phyloP scores from a whole-genome alignment of 116 monocot species.

The Papilionanthe hybrid region DNA sequence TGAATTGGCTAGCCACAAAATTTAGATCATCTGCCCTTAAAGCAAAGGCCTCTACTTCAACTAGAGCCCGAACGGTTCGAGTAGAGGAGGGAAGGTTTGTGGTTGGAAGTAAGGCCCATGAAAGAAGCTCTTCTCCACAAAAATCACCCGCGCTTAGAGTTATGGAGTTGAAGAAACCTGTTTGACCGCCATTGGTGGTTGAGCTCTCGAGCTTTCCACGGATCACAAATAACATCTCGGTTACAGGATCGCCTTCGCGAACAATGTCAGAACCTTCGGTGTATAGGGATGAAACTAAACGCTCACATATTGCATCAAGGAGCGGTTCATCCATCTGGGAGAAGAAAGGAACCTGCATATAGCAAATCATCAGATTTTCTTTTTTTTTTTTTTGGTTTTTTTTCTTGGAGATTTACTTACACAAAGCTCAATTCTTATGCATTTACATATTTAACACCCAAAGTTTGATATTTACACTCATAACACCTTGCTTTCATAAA shows the following conservation, averaged over 20 bases:
- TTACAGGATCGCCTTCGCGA: slow-evolving; percentile 92
- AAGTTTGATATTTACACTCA: too few relatives aligned
- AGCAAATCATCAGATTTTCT: background rate
- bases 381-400: too few relatives aligned
- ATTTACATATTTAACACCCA: too few relatives aligned
- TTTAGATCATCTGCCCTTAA: slow-evolving; percentile 80
- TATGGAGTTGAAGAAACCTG: slow-evolving; percentile 89
- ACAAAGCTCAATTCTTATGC: too few relatives aligned
- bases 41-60: slow-evolving; percentile 88
- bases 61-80: slow-evolving; percentile 61
- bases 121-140: slow-evolving; percentile 83
- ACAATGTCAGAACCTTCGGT: slow-evolving; percentile 80
- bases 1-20: slow-evolving; percentile 83
- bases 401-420: too few relatives aligned
- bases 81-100: slow-evolving; percentile 76
- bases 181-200: slow-evolving; percentile 86
- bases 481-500: too few relatives aligned
- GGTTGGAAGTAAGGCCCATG: slow-evolving; percentile 73
- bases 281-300: slow-evolving; percentile 69
- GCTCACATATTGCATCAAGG: slow-evolving; percentile 95
- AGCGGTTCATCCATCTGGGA: slow-evolving; percentile 95
- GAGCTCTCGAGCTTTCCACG: slow-evolving; percentile 85
- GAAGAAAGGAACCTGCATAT: slow-evolving; percentile 81
- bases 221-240: slow-evolving; percentile 89
- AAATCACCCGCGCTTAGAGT: slow-evolving; percentile 74